phyloP scores from a whole-genome alignment of 306 rosid genomes.

The Vigna angularis region DNA sequence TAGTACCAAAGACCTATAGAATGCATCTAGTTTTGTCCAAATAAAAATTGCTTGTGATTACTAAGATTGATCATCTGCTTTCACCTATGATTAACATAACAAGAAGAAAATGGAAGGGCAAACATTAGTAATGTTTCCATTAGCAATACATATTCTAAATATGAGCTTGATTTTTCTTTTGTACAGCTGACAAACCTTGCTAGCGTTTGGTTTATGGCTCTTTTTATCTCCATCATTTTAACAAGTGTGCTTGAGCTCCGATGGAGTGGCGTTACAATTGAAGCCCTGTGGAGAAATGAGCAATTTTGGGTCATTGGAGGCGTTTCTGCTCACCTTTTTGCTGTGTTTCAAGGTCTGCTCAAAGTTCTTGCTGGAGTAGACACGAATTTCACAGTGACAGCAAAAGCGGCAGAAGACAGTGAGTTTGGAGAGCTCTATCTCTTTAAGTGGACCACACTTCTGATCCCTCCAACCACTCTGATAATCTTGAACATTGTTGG shows the following conservation, averaged over 20 bases:
- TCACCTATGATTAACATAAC: not conserved
- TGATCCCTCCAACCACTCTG: conserved; percentile 64
- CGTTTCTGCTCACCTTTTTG: conserved; percentile 61
- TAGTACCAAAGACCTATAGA: not conserved
- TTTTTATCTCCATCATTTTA: conserved; percentile 56
- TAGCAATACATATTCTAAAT: conserved; percentile 22
- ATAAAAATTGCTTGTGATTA: not conserved
- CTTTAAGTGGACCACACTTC: conserved; percentile 63
- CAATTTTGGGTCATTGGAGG: conserved; percentile 64
- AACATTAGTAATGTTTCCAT: not conserved
- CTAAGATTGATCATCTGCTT: conserved; percentile 14
- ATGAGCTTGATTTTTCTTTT: not conserved
- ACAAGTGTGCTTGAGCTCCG: conserved; percentile 56
- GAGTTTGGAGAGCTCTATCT: conserved; percentile 60
- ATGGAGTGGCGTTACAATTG: conserved; percentile 56
- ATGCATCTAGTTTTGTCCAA: not conserved
- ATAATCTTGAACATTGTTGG: conserved; percentile 60
- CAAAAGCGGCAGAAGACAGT: conserved; percentile 55
- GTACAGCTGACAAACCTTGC: conserved; percentile 56
- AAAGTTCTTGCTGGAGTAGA: conserved; percentile 63
- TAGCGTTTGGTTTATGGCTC: conserved; percentile 58
- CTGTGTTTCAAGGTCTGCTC: conserved; percentile 62
- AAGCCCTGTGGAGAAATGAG: conserved; percentile 54
- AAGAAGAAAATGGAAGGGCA: not conserved
- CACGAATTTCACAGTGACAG: conserved; percentile 59